Evolutionary conservation across 31 red algal genomes (phyloP).

Genomic region (Odonthalia washingtoniensis): DNA sequence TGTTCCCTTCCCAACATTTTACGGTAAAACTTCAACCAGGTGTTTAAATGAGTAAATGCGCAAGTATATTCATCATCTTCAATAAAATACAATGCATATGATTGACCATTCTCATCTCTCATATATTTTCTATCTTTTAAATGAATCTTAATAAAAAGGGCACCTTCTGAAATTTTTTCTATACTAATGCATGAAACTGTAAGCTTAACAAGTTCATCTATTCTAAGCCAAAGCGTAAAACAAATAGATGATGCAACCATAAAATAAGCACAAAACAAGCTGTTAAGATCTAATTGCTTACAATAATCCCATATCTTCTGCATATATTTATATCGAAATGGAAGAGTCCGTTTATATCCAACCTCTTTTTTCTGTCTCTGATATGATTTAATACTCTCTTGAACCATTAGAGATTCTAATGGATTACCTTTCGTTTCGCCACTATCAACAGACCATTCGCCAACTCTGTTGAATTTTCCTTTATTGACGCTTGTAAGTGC

Average conservation of each 20-base stretch:
- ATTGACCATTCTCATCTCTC: slow-evolving; percentile 2
- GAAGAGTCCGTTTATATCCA: neutral
- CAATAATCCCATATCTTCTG: neutral
- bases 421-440: neutral
- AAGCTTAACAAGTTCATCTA: slow-evolving; percentile 8
- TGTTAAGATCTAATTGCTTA: neutral
- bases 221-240: slow-evolving; percentile 17
- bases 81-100: neutral
- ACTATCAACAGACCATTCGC: neutral
- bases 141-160: neutral
- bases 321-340: slow-evolving; percentile 27
- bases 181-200: neutral
- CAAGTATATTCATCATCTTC: neutral
- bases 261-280: neutral
- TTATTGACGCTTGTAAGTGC: slow-evolving; percentile 30
- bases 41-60: neutral
- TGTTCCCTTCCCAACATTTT: neutral
- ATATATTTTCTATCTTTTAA: slow-evolving; percentile 19
- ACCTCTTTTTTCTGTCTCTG: slow-evolving; percentile 12
- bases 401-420: neutral
- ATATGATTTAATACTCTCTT: neutral
- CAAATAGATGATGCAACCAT: slow-evolving; percentile 19
- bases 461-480: neutral
- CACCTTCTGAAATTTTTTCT: neutral
- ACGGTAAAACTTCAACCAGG: neutral